Conservation (phyloP, 257 asterid genomes). For the Scutellaria minor region DNA sequence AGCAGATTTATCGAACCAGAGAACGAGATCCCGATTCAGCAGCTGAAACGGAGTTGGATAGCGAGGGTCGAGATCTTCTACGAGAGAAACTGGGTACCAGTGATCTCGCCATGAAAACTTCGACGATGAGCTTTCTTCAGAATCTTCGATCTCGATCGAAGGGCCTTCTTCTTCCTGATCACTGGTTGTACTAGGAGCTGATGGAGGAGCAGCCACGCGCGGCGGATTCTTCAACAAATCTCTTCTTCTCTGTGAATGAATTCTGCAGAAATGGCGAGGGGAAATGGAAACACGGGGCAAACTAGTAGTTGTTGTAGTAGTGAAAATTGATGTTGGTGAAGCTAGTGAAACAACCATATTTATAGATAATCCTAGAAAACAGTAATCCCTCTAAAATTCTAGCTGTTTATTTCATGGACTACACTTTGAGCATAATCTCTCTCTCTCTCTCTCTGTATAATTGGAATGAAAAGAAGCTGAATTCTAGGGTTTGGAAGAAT, state of each 20-base stretch:
- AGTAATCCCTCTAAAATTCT: background rate
- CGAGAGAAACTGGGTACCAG: conserved; percentile 96
- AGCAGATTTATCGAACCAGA: conserved; percentile 82
- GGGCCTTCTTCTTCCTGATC: conserved; percentile 43
- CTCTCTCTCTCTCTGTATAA: background rate
- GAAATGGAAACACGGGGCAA: conserved; percentile 28
- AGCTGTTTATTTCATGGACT: background rate
- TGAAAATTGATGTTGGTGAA: conserved; percentile 41
- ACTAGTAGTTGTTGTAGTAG: conserved; percentile 24
- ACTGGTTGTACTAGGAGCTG: conserved; percentile 47
- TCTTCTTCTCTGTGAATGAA: conserved; percentile 34
- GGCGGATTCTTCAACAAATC: conserved; percentile 38
- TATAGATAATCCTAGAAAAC: conserved; percentile 16
- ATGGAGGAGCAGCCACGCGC: conserved; percentile 69
- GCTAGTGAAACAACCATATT: conserved; percentile 45
- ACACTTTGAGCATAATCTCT: too few species aligned
- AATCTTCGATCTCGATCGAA: conserved; percentile 41
- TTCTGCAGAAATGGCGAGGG: conserved; percentile 26
- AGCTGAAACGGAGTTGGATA: conserved; percentile 93
- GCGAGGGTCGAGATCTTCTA: conserved; percentile 84
- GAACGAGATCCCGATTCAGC: conserved; percentile 86
- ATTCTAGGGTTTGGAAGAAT: conserved; percentile 17
- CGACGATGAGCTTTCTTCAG: conserved; percentile 51
- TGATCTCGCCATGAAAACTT: conserved; percentile 95
- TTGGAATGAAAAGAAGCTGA: background rate